phyloP scores from a whole-genome alignment of 2,329 filamentous ascomycete genomes.

The Geosmithia flava region DNA sequence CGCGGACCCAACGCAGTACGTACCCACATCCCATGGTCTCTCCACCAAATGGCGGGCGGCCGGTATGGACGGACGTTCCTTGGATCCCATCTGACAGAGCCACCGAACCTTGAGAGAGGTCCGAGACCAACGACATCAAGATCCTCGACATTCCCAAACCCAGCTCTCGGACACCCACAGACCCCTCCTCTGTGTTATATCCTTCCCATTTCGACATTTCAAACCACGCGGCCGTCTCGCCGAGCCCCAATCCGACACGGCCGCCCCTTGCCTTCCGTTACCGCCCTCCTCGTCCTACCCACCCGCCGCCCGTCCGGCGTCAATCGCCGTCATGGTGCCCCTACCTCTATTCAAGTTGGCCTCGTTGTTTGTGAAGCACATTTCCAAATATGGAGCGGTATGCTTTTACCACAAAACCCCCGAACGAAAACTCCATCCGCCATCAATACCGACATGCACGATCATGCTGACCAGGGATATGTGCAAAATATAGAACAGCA shows the following conservation, averaged over 20 bases:
- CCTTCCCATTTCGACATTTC: not conserved
- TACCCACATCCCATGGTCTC: not conserved
- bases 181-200: not conserved
- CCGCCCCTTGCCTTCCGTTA: not conserved
- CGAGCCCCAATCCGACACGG: too few species aligned
- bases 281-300: not conserved
- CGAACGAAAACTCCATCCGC: too few species aligned
- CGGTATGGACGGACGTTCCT: not conserved
- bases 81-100: not conserved
- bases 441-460: too few species aligned
- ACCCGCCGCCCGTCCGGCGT: not conserved
- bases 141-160: not conserved
- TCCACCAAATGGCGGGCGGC: not conserved
- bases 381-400: conserved; percentile 60
- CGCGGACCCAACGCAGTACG: not conserved
- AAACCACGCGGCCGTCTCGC: too few species aligned
- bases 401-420: too few species aligned
- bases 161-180: not conserved
- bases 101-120: not conserved
- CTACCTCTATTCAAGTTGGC: conserved; percentile 57
- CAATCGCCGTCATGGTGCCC: conserved; percentile 39
- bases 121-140: not conserved
- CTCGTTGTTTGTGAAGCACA: conserved; percentile 49
- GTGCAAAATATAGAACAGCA: conserved; percentile 38
- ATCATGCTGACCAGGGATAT: not conserved